Evolutionary conservation across 805 yeast species (phyloP).

Genomic region (Sugiyamaella smithiae): DNA sequence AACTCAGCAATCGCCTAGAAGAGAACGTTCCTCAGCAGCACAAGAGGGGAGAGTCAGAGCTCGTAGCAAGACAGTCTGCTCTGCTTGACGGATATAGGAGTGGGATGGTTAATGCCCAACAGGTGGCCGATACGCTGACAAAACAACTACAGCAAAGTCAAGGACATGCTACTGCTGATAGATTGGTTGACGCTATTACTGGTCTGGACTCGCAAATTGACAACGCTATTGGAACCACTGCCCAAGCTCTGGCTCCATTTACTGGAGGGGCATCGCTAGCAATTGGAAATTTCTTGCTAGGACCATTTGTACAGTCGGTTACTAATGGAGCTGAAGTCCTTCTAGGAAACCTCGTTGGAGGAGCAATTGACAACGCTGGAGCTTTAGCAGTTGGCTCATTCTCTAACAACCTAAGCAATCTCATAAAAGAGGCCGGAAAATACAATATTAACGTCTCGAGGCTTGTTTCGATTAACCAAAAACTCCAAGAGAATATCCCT

Average conservation of each 20-base stretch:
- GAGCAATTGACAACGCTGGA: conserved; percentile 21
- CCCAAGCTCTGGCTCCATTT: conserved; percentile 20
- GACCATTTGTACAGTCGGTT: conserved; percentile 31
- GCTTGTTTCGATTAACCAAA: conserved; percentile 1
- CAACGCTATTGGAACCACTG: conserved; percentile 25
- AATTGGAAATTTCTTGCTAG: conserved; percentile 25
- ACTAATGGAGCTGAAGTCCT: conserved; percentile 33
- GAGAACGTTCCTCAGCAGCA: conserved; percentile 2
- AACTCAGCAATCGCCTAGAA: conserved; percentile 2
- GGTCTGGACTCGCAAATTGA: conserved; percentile 34
- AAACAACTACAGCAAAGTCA: conserved; percentile 3
- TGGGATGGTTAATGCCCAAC: conserved; percentile 8
- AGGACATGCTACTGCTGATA: conserved; percentile 13
- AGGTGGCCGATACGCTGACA: conserved; percentile 6
- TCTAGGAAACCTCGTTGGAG: conserved; percentile 25
- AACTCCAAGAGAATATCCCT: background rate
- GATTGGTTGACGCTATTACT: conserved; percentile 23
- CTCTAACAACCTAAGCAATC: background rate
- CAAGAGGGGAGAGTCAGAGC: background rate
- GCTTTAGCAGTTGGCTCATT: background rate
- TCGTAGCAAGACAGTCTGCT: background rate
- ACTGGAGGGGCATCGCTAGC: conserved; percentile 26
- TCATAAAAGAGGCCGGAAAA: conserved; percentile 6
- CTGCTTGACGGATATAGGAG: conserved; percentile 3
- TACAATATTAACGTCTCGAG: conserved; percentile 14